Conservation (phyloP, 108 stramenopile genomes). For the Fragilaria crotonensis region DNA sequence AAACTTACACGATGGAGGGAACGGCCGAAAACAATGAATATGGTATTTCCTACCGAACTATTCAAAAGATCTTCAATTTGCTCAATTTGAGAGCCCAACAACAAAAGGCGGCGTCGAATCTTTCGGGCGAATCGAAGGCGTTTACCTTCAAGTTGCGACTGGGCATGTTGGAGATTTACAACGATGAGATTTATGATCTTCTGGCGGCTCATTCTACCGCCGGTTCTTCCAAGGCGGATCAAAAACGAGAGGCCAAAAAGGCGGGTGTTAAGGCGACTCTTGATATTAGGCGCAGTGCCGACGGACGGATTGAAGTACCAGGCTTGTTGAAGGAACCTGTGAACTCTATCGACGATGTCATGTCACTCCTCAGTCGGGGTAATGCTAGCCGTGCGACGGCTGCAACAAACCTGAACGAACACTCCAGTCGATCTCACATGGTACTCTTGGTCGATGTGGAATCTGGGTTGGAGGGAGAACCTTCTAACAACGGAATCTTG, state of each 20-base stretch:
- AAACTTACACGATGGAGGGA: slow-evolving; percentile 90
- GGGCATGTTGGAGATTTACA: slow-evolving; percentile 86
- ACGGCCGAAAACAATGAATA: slow-evolving; percentile 51
- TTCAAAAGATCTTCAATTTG: slow-evolving; percentile 82
- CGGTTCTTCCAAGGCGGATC: slow-evolving; percentile 35
- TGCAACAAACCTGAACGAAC: slow-evolving; percentile 96
- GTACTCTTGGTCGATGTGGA: slow-evolving; percentile 86
- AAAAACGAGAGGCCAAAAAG: slow-evolving; percentile 45
- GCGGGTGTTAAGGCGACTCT: slow-evolving; percentile 60
- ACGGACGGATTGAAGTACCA: slow-evolving; percentile 90
- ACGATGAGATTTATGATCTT: slow-evolving; percentile 86
- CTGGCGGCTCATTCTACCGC: slow-evolving; percentile 20
- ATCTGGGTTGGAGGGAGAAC: slow-evolving; percentile 58
- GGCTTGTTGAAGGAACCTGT: slow-evolving; percentile 86
- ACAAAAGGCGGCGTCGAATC: slow-evolving; percentile 29
- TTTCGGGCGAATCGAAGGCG: slow-evolving; percentile 8
- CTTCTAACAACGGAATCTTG: slow-evolving; percentile 72
- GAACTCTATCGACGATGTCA: slow-evolving; percentile 66
- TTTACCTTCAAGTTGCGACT: slow-evolving; percentile 56
- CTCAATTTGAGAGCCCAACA: slow-evolving; percentile 64
- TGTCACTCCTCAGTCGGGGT: slow-evolving; percentile 72
- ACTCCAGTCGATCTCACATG: slow-evolving; percentile 93
- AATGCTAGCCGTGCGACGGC: slow-evolving; percentile 90
- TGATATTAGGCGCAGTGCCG: slow-evolving; percentile 60
- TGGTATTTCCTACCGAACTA: slow-evolving; percentile 83